These are phyloP conservation scores for Passalora sequoiae DNA, from an alignment of 2,329 filamentous ascomycete species.

Conservation along the genomic window DNA sequence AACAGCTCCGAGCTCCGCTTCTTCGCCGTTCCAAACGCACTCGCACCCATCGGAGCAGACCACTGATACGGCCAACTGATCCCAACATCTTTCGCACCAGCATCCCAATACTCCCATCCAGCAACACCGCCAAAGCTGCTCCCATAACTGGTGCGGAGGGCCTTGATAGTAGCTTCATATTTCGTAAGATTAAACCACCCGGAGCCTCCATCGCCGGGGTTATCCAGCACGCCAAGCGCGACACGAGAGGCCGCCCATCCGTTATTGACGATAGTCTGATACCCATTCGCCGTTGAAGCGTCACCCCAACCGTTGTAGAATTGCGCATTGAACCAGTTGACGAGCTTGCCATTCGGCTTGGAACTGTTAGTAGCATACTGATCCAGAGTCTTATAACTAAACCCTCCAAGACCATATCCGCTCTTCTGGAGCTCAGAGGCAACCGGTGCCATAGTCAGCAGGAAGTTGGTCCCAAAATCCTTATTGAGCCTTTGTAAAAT, in stretches of 20 bases:
- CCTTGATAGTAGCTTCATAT: constrained; percentile 17
- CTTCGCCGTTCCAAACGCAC: constrained; percentile 12
- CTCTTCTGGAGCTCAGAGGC: constrained; percentile 22
- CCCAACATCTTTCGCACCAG: constrained; percentile 17
- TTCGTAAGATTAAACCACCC: constrained; percentile 22
- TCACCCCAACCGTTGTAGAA: constrained; percentile 30
- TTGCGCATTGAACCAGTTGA: constrained; percentile 28
- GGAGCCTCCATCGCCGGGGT: constrained; percentile 22
- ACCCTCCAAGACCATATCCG: constrained; percentile 23
- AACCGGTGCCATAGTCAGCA: constrained; percentile 32
- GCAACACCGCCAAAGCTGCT: constrained; percentile 22
- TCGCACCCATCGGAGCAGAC: constrained; percentile 15
- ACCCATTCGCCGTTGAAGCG: constrained; percentile 20
- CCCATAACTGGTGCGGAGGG: constrained; percentile 20
- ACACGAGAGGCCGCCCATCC: constrained; percentile 23
- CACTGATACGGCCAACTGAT: constrained; percentile 19
- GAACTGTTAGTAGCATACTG: constrained; percentile 14
- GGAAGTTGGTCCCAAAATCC: constrained; percentile 27
- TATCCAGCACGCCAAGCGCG: constrained; percentile 25
- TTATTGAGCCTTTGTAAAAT: constrained; percentile 24
- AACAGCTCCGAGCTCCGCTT: constrained; percentile 9
- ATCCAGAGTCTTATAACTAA: constrained; percentile 24
- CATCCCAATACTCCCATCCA: constrained; percentile 31
- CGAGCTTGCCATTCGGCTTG: constrained; percentile 26
- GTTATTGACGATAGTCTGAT: constrained; percentile 24